phyloP scores from a whole-genome alignment of 2,329 filamentous ascomycete species.

The Helicocarpus griseus region DNA sequence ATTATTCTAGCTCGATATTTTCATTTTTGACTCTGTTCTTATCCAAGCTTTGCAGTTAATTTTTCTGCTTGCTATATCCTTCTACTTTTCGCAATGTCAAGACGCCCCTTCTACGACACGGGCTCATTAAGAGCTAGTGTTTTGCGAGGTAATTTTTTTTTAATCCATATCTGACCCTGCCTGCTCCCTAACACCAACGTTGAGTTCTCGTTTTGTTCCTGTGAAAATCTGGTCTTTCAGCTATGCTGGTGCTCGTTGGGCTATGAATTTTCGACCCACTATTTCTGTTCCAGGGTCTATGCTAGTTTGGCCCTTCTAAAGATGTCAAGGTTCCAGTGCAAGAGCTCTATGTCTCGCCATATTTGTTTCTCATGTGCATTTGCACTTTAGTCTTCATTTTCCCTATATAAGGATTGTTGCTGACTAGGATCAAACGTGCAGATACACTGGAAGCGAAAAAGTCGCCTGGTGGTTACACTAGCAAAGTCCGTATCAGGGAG shows the following conservation, averaged over 20 bases:
- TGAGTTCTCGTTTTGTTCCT: background rate
- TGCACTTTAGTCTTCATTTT: background rate
- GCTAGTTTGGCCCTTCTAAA: background rate
- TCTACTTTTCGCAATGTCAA: background rate
- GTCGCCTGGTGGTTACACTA: slow-evolving; percentile 44
- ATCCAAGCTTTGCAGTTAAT: background rate
- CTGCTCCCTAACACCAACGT: background rate
- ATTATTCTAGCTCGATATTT: too few species aligned
- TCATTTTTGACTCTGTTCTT: background rate
- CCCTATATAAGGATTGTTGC: slow-evolving; percentile 10
- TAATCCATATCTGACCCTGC: background rate
- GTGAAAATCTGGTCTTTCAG: background rate
- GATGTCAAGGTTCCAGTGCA: background rate
- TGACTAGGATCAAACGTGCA: slow-evolving; percentile 19
- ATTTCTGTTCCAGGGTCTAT: background rate
- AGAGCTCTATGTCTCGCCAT: background rate
- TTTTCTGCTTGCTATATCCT: too few species aligned
- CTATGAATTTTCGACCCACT: background rate
- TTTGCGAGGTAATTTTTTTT: slow-evolving; percentile 2
- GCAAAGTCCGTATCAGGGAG: slow-evolving; percentile 80
- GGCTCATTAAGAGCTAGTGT: slow-evolving; percentile 1
- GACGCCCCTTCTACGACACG: background rate
- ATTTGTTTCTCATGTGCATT: background rate
- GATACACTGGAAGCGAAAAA: slow-evolving; percentile 30
- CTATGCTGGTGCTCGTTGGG: background rate